Evolutionary conservation across 805 yeast species (phyloP).

Genomic region (Nakazawaea wickerhamii): DNA sequence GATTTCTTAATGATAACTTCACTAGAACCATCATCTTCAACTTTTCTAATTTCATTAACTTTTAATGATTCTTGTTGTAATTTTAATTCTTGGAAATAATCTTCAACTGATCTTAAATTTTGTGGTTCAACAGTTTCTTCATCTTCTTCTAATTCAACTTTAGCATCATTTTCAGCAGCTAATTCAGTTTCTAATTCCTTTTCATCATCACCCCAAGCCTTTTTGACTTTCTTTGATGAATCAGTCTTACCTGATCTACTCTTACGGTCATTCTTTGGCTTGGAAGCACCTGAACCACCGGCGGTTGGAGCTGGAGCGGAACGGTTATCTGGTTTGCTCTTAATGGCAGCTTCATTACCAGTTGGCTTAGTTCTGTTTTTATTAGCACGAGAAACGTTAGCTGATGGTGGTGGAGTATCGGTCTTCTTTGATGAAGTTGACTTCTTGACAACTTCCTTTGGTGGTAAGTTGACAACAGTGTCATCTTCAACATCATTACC

Average conservation of each 20-base stretch:
- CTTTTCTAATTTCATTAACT: constrained; percentile 31
- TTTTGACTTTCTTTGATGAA: constrained; percentile 75
- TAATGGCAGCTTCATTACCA: constrained; percentile 88
- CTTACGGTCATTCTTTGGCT: constrained; percentile 74
- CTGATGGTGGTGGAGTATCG: constrained; percentile 76
- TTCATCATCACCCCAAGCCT: constrained; percentile 85
- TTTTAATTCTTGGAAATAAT: constrained; percentile 71
- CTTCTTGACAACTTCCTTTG: constrained; percentile 78
- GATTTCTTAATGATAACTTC: constrained; percentile 58
- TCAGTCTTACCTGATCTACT: constrained; percentile 80
- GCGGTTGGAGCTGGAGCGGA: constrained; percentile 47
- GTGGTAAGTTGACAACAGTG: constrained; percentile 44
- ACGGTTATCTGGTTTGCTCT: constrained; percentile 68
- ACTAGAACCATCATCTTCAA: constrained; percentile 56
- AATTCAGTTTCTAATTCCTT: constrained; percentile 64
- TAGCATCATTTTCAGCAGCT: constrained; percentile 42
- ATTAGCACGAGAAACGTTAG: constrained; percentile 75
- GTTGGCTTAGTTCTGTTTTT: constrained; percentile 63
- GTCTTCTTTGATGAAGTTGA: constrained; percentile 81
- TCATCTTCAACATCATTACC: constrained; percentile 87
- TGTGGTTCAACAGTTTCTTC: constrained; percentile 40
- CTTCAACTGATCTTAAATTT: constrained; percentile 69
- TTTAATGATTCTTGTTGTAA: constrained; percentile 37
- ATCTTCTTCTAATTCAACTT: constrained; percentile 31
- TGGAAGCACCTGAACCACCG: constrained; percentile 45